Evolutionary conservation across 192 early-diverging fungal species (phyloP).

Genomic region (Coemansia sp.): DNA sequence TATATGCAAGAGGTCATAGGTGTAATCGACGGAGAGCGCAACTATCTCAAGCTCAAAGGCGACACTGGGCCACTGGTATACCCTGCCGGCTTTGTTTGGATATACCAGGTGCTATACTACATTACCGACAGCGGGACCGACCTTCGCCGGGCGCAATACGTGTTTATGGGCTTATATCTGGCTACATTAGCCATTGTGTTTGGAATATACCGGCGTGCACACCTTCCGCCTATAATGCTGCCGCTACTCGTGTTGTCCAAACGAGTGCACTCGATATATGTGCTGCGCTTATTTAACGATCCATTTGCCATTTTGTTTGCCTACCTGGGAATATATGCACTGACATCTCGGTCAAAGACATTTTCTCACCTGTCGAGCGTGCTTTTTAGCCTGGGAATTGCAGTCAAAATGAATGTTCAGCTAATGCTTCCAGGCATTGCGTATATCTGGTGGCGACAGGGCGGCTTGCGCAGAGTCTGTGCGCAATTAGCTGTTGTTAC

Average conservation of each 20-base stretch:
- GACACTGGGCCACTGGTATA: conserved; percentile 92
- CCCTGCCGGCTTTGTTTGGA: conserved; percentile 90
- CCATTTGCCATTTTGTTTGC: conserved; percentile 84
- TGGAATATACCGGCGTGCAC: conserved; percentile 59
- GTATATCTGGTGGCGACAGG: conserved; percentile 45
- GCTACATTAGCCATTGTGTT: conserved; percentile 64
- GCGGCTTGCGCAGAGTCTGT: conserved; percentile 8
- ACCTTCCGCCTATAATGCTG: conserved; percentile 68
- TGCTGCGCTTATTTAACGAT: conserved; percentile 92
- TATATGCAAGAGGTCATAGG: conserved; percentile 92
- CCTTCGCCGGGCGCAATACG: conserved; percentile 73
- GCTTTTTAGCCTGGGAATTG: conserved; percentile 67
- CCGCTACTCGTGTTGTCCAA: conserved; percentile 68
- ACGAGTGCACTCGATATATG: conserved; percentile 91
- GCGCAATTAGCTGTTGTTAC: conserved; percentile 14
- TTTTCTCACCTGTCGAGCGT: conserved; percentile 11
- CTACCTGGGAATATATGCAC: conserved; percentile 64
- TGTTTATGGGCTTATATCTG: conserved; percentile 79
- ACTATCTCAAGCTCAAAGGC: conserved; percentile 77
- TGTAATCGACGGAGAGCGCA: conserved; percentile 76
- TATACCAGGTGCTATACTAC: conserved; percentile 72
- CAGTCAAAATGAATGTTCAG: conserved; percentile 94
- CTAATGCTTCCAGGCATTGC: conserved; percentile 88
- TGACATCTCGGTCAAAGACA: conserved; percentile 55
- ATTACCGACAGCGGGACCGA: conserved; percentile 65